Evolutionary conservation across 75 land plant species (phyloP).

Genomic region (Isoetes taiwanensis): DNA sequence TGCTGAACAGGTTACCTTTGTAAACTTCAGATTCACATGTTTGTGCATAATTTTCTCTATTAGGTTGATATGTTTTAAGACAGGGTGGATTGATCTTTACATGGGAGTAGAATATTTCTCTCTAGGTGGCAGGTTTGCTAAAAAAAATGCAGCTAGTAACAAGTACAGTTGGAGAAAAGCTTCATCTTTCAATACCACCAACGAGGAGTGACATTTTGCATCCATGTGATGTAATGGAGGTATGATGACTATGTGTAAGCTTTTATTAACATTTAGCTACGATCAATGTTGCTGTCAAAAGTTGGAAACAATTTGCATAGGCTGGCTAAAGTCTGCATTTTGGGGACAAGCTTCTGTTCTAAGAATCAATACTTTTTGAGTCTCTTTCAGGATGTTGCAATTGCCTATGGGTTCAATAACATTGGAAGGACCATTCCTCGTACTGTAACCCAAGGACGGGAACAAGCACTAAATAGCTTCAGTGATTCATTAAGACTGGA

Average conservation of each 20-base stretch:
- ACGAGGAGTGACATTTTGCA: conserved; percentile 95
- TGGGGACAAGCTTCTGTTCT: too few relatives aligned
- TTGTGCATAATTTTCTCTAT: too few relatives aligned
- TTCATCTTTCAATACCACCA: conserved; percentile 66
- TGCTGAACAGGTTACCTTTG: conserved; percentile 37
- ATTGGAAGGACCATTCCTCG: conserved; percentile 49
- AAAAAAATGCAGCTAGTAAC: conserved; percentile 77
- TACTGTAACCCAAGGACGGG: conserved; percentile 41
- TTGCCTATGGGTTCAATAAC: conserved; percentile 84
- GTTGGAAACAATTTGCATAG: too few relatives aligned
- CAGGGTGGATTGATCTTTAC: background rate
- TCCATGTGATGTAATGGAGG: conserved; percentile 94
- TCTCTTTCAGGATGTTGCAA: conserved; percentile 72
- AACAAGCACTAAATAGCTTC: conserved; percentile 50
- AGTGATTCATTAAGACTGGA: conserved; percentile 58
- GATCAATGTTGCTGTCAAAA: too few relatives aligned
- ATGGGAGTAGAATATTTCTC: background rate
- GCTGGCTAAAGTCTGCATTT: too few relatives aligned
- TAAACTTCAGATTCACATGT: too few relatives aligned
- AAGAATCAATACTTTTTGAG: too few relatives aligned
- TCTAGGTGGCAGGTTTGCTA: conserved; percentile 49
- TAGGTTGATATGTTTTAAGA: too few relatives aligned
- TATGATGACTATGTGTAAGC: conserved; percentile 13
- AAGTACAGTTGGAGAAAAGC: conserved; percentile 12
- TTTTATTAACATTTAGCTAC: too few relatives aligned